Evolutionary conservation across 495 filamentous ascomycete species (phyloP).

Genomic region (Talaromyces ruber): DNA sequence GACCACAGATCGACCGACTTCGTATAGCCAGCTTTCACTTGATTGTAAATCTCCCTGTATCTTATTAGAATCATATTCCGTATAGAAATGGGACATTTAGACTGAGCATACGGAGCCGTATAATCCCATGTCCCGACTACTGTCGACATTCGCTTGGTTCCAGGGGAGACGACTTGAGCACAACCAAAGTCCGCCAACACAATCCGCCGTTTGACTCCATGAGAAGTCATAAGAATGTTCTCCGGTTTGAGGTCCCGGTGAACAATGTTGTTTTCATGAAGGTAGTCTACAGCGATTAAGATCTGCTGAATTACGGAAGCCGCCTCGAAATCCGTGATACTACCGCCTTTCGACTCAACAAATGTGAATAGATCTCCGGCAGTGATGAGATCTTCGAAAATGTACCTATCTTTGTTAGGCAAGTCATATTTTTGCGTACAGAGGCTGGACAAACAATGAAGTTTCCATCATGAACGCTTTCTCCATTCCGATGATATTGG

Average conservation of each 20-base stretch:
- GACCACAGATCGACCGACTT: slow-evolving; percentile 58
- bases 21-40: slow-evolving; percentile 41
- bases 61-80: slow-evolving; percentile 16
- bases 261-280: slow-evolving; percentile 48
- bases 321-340: slow-evolving; percentile 40
- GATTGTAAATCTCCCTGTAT: slow-evolving; percentile 36
- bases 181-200: slow-evolving; percentile 71
- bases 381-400: slow-evolving; percentile 57
- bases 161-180: slow-evolving; percentile 32
- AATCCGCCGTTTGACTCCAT: slow-evolving; percentile 41
- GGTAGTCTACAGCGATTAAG: slow-evolving; percentile 49
- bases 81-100: slow-evolving; percentile 8
- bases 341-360: slow-evolving; percentile 37
- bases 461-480: slow-evolving; percentile 41
- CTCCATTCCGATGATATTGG: slow-evolving; percentile 51
- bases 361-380: slow-evolving; percentile 60
- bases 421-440: not conserved
- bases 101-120: slow-evolving; percentile 58
- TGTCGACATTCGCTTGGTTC: slow-evolving; percentile 47
- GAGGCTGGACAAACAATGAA: slow-evolving; percentile 37
- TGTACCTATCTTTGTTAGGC: slow-evolving; percentile 38
- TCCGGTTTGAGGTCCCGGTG: slow-evolving; percentile 68
- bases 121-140: slow-evolving; percentile 57
- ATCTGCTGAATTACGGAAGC: slow-evolving; percentile 51
- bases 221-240: slow-evolving; percentile 53